These are phyloP conservation scores for Stylosanthes scabra DNA, from an alignment of 331 rosid species.

Conservation along the genomic window DNA sequence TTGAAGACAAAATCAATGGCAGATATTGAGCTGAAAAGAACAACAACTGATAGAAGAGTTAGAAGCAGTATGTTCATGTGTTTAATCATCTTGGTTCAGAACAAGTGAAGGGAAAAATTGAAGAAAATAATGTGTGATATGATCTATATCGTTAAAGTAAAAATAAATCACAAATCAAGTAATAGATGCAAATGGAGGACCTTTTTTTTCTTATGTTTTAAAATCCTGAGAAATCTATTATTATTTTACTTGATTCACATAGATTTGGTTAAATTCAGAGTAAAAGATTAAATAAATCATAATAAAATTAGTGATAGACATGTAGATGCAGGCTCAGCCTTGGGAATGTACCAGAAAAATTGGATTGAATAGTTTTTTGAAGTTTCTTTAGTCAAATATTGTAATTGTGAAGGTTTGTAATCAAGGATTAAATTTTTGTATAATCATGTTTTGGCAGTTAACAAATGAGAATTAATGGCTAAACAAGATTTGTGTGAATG, in stretches of 20 bases:
- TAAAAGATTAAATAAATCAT: background rate
- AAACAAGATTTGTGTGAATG: background rate
- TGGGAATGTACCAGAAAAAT: background rate
- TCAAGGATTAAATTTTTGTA: background rate
- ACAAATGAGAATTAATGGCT: background rate
- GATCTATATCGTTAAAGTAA: no score
- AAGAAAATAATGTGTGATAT: background rate
- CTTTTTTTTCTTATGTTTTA: no score
- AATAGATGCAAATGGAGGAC: no score
- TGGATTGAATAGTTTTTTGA: no score
- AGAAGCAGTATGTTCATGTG: constrained; percentile 27
- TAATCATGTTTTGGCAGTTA: background rate
- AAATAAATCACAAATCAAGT: no score
- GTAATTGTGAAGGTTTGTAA: no score
- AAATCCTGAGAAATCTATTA: no score
- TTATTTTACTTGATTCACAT: no score
- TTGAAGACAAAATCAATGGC: constrained; percentile 75
- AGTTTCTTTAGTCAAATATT: constrained; percentile 9
- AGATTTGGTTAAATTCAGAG: background rate
- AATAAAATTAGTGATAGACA: no score
- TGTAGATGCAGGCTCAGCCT: background rate
- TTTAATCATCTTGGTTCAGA: constrained; percentile 39
- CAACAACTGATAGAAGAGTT: constrained; percentile 19
- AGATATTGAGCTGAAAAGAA: constrained; percentile 19
- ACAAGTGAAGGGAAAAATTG: no score